Percentiles rank a stretch among this genome's conserved stretches.
These are phyloP conservation scores for Rubia tinctorum DNA, from an alignment of 305 asterid species.

Conservation along the genomic window DNA sequence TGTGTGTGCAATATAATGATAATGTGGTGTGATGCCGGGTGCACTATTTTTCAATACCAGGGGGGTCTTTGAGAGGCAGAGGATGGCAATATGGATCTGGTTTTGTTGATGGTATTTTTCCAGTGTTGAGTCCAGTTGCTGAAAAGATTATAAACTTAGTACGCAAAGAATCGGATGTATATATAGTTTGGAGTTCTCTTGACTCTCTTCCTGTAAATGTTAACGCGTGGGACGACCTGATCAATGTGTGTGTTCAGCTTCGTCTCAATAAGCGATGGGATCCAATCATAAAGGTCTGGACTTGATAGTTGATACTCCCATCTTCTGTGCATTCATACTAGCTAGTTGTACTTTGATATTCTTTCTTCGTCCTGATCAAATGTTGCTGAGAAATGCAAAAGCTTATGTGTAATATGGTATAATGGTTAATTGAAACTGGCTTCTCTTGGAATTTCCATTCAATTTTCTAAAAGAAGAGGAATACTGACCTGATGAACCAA, in stretches of 20 bases:
- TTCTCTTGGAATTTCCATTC: neutral
- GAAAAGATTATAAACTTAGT: slow-evolving; percentile 58
- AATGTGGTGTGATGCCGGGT: slow-evolving; percentile 8
- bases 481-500: slow-evolving; percentile 1
- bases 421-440: too few species aligned
- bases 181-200: slow-evolving; percentile 55
- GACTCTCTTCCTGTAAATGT: slow-evolving; percentile 66
- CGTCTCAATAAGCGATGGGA: slow-evolving; percentile 81
- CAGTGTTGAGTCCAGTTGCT: slow-evolving; percentile 78
- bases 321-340: neutral
- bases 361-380: neutral
- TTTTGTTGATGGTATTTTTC: slow-evolving; percentile 83
- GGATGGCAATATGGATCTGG: slow-evolving; percentile 98
- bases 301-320: neutral
- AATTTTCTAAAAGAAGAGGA: neutral
- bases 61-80: slow-evolving; percentile 88
- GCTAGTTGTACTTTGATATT: neutral
- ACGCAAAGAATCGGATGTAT: slow-evolving; percentile 45
- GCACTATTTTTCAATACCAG: slow-evolving; percentile 30
- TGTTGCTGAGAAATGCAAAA: neutral
- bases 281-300: slow-evolving; percentile 51
- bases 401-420: neutral
- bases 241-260: slow-evolving; percentile 71
- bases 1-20: neutral
- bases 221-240: slow-evolving; percentile 75